Conservation (phyloP, 2,329 filamentous ascomycete species). For the Talaromyces sp. region DNA sequence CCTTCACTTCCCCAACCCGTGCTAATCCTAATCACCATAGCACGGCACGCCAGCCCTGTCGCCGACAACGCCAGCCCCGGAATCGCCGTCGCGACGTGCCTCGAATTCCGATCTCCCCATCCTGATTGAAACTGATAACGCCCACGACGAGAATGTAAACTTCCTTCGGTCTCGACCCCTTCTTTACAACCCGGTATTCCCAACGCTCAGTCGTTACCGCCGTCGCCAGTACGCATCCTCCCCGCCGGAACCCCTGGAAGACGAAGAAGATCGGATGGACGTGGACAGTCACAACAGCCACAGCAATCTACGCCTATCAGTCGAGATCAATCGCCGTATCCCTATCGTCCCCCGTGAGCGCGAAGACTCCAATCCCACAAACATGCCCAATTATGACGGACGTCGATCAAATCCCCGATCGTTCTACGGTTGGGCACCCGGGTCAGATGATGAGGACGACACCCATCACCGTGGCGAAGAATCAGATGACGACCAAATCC, state of each 20-base stretch:
- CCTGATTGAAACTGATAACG: conserved; percentile 50
- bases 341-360: conserved; percentile 39
- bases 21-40: neutral
- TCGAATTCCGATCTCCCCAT: conserved; percentile 53
- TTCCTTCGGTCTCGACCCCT: conserved; percentile 51
- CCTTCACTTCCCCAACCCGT: neutral
- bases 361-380: conserved; percentile 49
- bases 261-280: conserved; percentile 39
- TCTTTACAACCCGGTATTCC: conserved; percentile 26
- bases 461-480: conserved; percentile 24
- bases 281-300: conserved; percentile 38
- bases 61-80: conserved; percentile 34
- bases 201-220: conserved; percentile 34
- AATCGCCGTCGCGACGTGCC: conserved; percentile 50
- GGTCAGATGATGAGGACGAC: conserved; percentile 41
- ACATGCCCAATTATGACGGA: conserved; percentile 57
- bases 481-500: conserved; percentile 33
- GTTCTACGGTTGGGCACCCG: conserved; percentile 64
- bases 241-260: conserved; percentile 26
- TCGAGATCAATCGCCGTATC: conserved; percentile 48
- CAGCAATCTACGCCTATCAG: conserved; percentile 29
- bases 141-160: conserved; percentile 53
- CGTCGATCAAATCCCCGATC: conserved; percentile 57
- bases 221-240: conserved; percentile 33
- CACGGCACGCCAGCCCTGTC: conserved; percentile 28